Base-by-base conservation (phyloP, 179 eudicot genomes). In the Beta lomatogona region DNA sequence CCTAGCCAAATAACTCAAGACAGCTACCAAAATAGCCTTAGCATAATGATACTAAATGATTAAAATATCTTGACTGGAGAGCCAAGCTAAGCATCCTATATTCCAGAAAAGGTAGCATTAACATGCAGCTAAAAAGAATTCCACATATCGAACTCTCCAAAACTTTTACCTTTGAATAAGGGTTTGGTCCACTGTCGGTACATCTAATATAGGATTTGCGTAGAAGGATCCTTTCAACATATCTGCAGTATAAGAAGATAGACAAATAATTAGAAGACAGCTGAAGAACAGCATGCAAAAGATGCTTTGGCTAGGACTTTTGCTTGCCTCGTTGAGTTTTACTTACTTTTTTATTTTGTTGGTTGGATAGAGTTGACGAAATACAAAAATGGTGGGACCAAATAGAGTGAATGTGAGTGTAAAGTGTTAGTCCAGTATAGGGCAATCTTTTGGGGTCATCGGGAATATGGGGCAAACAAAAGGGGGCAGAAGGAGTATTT, bases 171-270 rank as follows among this genome's bases (percentile, higher is more conserved):
- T 88, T 82, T 89, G 88, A 77, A 95, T 77, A 71, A 91, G 95
- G 53, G 85, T 83, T 75, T 77, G 79, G 25, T 93, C 97, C 77
- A 79, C 85, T 68, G 99, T 95, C 46, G 98, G 97, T 75, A 78
- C 78, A 87, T 95, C 99, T 61, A 92, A 59, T 63, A 95, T 79
- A 44, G 99, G 99, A 90, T 95, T 95, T 79, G 99, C 99, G 84
- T 95, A 95, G 85, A 91, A 95, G 55, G 99, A 95, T 3, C 99
- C 99, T 87, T 95, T 95, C 83, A 92, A 83, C 80, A 88, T 83
- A 90, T 95, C 99, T 95, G 90, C 81, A 80, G 50, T 71, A 71
- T 36, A 77, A 82, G 68, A 77, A 83, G 70, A 82, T 15, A 58
- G 19, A 67, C 44, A 78, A 36, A 58, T 15, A 80, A 64, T 50